Conservation (phyloP, 2,329 filamentous ascomycete species). For the Colletotrichum tofieldiae region DNA sequence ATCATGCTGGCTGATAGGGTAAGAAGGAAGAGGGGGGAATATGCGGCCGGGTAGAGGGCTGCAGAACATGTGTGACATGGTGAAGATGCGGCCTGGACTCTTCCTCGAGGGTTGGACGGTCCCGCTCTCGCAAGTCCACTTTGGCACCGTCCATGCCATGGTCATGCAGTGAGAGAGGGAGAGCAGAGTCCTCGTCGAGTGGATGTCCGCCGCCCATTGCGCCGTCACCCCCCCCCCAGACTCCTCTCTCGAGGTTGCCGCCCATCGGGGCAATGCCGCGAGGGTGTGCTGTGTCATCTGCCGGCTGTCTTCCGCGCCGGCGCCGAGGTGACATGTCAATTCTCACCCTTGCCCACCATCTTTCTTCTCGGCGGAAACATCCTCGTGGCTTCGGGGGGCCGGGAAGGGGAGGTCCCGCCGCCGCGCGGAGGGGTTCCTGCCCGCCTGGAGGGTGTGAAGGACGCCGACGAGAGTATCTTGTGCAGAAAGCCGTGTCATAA, state of each 20-base stretch:
- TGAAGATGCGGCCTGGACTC: not conserved
- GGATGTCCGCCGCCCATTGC: not conserved
- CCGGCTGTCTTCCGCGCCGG: slow-evolving; percentile 17
- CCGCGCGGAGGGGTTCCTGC: too few relatives aligned
- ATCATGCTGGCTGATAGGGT: not conserved
- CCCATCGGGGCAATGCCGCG: not conserved
- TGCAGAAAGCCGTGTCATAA: not conserved
- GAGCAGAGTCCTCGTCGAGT: not conserved
- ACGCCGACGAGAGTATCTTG: not conserved
- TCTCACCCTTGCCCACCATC: not conserved
- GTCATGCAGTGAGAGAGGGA: not conserved
- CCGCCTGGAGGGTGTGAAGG: not conserved
- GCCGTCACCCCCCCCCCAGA: not conserved
- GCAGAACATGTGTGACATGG: not conserved
- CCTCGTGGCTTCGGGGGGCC: slow-evolving; percentile 21
- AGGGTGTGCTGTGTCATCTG: slow-evolving; percentile 6
- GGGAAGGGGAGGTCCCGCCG: not conserved
- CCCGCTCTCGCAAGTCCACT: not conserved
- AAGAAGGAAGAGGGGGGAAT: not conserved
- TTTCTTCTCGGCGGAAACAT: slow-evolving; percentile 9
- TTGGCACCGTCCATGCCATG: not conserved
- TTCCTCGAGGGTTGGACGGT: not conserved
- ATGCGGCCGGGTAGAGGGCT: not conserved
- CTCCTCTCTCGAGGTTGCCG: not conserved
- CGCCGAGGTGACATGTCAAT: slow-evolving; percentile 9